Base-by-base conservation (phyloP, 768 basidiomycete genomes). In the Rubroboletus satanas region DNA sequence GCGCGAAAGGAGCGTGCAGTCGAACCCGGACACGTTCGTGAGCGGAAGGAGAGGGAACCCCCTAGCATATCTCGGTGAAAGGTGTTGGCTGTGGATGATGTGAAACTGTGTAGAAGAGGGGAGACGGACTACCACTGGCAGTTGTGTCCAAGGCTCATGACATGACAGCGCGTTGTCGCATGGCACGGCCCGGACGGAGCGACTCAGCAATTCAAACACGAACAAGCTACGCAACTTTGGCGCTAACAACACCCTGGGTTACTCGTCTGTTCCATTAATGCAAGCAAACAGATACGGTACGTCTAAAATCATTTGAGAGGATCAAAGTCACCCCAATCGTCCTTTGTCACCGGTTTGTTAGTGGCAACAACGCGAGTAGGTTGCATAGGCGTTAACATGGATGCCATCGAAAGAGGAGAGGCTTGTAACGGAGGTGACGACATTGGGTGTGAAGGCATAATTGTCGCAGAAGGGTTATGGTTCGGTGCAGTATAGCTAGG, bases 291-390 rank as follows among this genome's bases (percentile, higher is more conserved):
- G 29, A 45, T 52, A 62, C 52, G 29, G 9, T 50, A 41, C 28
- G 36, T 53, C 51, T 28, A 56, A 45, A 23, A 38, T 69, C 51
- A 72, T 43, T 55, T 71, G 29, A 71, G 69, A 12, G 90, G 90
- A 74, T 93, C 90, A 65, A 93, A 93, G 66, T 89, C 90, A 23
- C 82, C 83, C 87, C 87, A 90, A 55, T 84, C 84, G 59, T 84
- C 79, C 61, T 85, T 87, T 32, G 83, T 78, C 14, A 78, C 61
- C 45, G 75, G 78, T 58, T 83, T 83, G 15, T 75, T 68, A 7
- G 75, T 31, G 18, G 65, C 58, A 64, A 58, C 68, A 38, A 68
- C 51, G 56, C 81, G 79, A 11, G 78, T 71, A 11, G 80, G 75
- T 56, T 82, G 82, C 29, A 79, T 66, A 4, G 90, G 90, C 5